A percentile compares a stretch with the other conserved stretches of the same genome.
Evolutionary conservation across 2,329 filamentous ascomycete species (phyloP).

Genomic region (Parasarocladium wereldwijsianum): DNA sequence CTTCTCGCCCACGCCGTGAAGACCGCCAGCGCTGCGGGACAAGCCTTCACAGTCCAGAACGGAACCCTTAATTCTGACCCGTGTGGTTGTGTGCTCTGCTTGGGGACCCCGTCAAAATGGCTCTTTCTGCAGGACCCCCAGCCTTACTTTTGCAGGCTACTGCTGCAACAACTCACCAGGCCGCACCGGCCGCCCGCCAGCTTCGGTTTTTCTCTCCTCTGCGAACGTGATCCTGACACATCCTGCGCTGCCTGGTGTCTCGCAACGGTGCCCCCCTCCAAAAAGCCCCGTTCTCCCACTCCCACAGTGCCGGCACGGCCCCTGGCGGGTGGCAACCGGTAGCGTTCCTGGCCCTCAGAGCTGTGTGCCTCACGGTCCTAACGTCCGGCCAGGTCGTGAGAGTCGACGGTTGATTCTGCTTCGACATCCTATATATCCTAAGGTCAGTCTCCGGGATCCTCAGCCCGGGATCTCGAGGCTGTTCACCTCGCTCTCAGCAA

Average conservation of each 20-base stretch:
- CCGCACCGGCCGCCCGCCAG: background rate
- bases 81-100: no score
- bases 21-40: constrained; percentile 1
- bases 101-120: constrained; percentile 19
- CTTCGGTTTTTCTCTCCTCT: background rate
- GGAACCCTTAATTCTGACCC: constrained; percentile 11
- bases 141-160: constrained; percentile 2
- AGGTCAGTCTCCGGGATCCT: background rate
- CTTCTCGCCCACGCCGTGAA: constrained; percentile 2
- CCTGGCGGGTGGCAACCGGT: constrained; percentile 4
- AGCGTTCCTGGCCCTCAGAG: background rate
- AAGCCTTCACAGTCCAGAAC: background rate
- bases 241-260: constrained; percentile 1
- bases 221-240: no score
- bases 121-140: constrained; percentile 6
- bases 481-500: background rate
- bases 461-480: background rate
- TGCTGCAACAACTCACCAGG: constrained; percentile 1
- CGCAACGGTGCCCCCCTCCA: constrained; percentile 1
- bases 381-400: no score
- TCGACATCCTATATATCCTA: background rate
- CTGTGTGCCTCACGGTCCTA: background rate
- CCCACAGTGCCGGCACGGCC: constrained; percentile 1
- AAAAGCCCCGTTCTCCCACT: background rate
- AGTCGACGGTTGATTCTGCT: background rate